Base-by-base conservation (phyloP, 2,329 filamentous ascomycete genomes). In the Rhynchosporium graminicola region DNA sequence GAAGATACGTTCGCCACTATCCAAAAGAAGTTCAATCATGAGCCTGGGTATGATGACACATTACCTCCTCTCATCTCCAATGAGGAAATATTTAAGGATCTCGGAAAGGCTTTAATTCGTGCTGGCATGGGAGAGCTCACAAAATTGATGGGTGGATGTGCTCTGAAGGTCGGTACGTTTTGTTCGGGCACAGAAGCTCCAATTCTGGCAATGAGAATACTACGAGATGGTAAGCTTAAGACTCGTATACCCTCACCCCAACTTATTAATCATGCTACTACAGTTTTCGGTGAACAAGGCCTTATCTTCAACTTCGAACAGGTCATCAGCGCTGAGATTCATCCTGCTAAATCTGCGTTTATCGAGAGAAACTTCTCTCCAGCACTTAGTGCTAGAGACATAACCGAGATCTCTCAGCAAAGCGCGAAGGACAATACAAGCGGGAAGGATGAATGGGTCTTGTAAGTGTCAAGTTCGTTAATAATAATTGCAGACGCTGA, bases 251-350 rank as follows among this genome's bases (percentile, higher is more conserved):
- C 6, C 13, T 26, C 15, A 47, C 46, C 15, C 8, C 36, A 12
- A 2, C n/a, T 28, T 20, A 28, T 13, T 57, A 38, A 47, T 31
- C n/a, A 20, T 31, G 5, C n/a, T 29, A 42, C 15, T 29, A 13
- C 20, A 57, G 57, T 15, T 12, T 42, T 59, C 29, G 10, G 9
- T 4, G 6, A 15, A 20, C 10, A n/a, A 12, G 33, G 33, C 20
- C 9, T 50, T 29, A 7, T n/a, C 2, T 64, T 67, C 15, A 59
- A 63, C 45, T 60, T 84, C 48, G 71, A 80, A 0, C 87, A 90
- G 65, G 66, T 81, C 1, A 88, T 87, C 70, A 86, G 83, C 61
- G 84, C 82, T 7, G 87, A 89, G 72, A 87, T 87, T 47, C 84
- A 84, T 31, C 78, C 81, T 0, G 84, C 79, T 70, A 89, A 89